Base-by-base conservation (phyloP, 192 early-diverging fungal genomes). In the Coemansia sp. region DNA sequence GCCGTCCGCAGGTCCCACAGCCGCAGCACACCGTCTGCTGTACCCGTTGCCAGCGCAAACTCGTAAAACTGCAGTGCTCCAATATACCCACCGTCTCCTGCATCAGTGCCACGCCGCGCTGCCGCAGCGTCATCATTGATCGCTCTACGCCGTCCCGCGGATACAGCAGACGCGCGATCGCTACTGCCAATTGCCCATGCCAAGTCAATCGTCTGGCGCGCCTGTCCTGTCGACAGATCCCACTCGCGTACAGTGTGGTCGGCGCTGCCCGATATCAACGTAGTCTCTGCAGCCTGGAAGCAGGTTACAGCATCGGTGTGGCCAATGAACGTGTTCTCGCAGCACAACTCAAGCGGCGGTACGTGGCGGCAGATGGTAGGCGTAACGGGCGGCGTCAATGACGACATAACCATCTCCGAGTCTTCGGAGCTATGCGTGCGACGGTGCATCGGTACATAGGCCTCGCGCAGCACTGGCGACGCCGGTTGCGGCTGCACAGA, bases 1-100 rank as follows among this genome's bases (percentile, higher is more conserved):
- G 82, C 83, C 6, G 88, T 83, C 19, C 88, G 81, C 40, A 87
- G 77, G 59, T 90, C 88, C 86, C 88, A 90, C 78, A 90, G 81
- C 43, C 88, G 67, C 33, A 90, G 65, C 9, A 59, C 78, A 8
- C 88, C 88, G 68, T 90, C 88, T 10, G 77, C 66, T 3, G 86
- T 86, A 6, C 88, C 88, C 24, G 84, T 87, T 9, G 83, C 85
- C 38, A 90, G 58, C 9, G 85, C 86, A 67, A 72, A 85, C 38
- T 83, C 75, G 66, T 80, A 86, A 48, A 86, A 87, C 64, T 90
- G 88, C 17, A 90, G 53, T 0, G 81, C 85, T 0, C 86, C 86
- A 17, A 88, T 62, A 64, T 82, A 86, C 20, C 79, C 79, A 37
- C 77, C 71, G 18, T 77, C 64, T 6, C 67, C 72, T 0, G 30